A percentile compares a stretch with the other conserved stretches of the same genome.
Evolutionary conservation across 164 flowering plant species (phyloP).

Genomic region (Paratinospora sagittata): DNA sequence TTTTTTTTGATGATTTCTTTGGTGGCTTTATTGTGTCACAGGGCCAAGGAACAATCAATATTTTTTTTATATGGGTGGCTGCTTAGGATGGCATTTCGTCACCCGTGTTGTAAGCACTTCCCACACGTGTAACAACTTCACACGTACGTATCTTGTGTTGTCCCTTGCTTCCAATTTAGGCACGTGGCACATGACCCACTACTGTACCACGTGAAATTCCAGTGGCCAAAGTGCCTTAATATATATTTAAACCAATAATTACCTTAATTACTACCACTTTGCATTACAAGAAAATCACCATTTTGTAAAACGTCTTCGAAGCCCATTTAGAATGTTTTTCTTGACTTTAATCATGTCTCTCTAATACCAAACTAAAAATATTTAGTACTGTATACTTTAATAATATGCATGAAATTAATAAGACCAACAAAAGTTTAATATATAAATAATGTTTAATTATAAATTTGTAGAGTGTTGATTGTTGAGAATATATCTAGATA

Average conservation of each 20-base stretch:
- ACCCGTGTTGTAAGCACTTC: constrained; percentile 39
- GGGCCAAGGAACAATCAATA: constrained; percentile 20
- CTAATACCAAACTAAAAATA: no score
- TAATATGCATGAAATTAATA: no score
- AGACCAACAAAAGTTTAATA: no score
- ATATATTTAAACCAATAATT: no score
- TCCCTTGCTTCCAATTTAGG: not conserved
- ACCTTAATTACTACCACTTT: no score
- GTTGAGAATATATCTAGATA: no score
- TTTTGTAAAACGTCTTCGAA: no score
- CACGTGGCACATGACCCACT: constrained; percentile 1
- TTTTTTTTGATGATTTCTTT: constrained; percentile 32
- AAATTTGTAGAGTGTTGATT: no score
- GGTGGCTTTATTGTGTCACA: constrained; percentile 28
- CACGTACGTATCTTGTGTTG: constrained; percentile 9
- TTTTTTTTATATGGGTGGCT: constrained; percentile 32
- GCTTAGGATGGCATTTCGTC: constrained; percentile 57
- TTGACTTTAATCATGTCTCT: no score
- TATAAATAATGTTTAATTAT: no score
- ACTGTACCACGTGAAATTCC: not conserved
- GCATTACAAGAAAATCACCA: not conserved
- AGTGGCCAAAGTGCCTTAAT: not conserved
- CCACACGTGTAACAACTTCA: constrained; percentile 1
- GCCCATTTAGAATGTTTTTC: no score
- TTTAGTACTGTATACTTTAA: no score